Conservation (phyloP, 1,284 basidiomycete species). For the Pascua guehoae region DNA sequence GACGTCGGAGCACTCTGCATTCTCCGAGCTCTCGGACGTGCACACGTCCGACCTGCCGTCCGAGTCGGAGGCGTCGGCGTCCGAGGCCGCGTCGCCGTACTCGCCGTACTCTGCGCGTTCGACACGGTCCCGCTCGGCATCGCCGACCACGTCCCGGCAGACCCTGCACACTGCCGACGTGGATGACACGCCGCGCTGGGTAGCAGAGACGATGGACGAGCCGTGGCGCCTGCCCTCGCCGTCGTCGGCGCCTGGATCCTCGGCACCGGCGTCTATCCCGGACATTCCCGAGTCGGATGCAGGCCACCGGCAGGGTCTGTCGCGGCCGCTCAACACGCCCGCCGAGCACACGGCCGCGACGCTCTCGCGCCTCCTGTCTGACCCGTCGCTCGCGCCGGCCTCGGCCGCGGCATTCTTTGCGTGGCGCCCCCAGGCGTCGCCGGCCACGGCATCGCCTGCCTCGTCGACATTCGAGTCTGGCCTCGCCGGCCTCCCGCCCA, state of each 20-base stretch:
- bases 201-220: background rate
- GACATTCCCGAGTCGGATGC: conserved; percentile 1
- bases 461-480: conserved; percentile 9
- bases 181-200: conserved; percentile 4
- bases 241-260: background rate
- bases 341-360: conserved; percentile 3
- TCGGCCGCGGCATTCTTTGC: conserved; percentile 25
- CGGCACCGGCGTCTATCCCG: background rate
- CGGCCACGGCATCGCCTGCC: conserved; percentile 17
- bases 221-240: conserved; percentile 2
- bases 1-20: background rate
- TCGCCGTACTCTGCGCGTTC: background rate
- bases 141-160: too few species aligned
- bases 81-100: background rate
- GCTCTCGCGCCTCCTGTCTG: conserved; percentile 10
- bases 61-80: background rate
- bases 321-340: background rate
- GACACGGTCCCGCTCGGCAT: too few species aligned
- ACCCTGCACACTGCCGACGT: background rate
- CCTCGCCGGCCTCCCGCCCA: conserved; percentile 11
- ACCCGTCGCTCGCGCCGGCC: conserved; percentile 1
- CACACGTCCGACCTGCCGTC: background rate
- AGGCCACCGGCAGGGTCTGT: background rate
- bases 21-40: background rate
- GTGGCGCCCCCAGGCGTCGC: conserved; percentile 20